phyloP scores from a whole-genome alignment of 352 stramenopile species.

The Nothophytophthora sp. region DNA sequence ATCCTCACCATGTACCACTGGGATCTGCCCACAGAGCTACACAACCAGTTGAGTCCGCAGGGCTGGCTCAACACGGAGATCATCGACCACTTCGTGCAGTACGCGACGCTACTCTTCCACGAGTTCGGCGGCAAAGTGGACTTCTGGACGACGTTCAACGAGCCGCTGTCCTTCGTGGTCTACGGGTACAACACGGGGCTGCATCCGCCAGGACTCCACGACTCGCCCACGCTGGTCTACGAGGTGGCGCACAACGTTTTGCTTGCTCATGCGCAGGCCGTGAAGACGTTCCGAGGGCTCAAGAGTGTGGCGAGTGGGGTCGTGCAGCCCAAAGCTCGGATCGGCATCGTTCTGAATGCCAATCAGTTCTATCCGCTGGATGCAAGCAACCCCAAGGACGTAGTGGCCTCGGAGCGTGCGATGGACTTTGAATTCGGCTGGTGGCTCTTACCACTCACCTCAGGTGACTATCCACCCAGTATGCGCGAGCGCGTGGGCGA shows the following conservation, averaged over 20 bases:
- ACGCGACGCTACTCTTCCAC: conserved; percentile 89
- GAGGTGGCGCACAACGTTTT: conserved; percentile 86
- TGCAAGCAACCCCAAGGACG: conserved; percentile 31
- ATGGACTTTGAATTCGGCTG: conserved; percentile 91
- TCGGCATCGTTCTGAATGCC: conserved; percentile 91
- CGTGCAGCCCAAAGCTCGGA: conserved; percentile 51
- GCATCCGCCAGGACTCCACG: conserved; percentile 31
- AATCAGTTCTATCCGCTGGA: conserved; percentile 80
- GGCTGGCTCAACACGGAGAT: conserved; percentile 25
- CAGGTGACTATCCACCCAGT: conserved; percentile 88
- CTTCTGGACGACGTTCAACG: conserved; percentile 95
- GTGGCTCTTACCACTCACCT: conserved; percentile 87
- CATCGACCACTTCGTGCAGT: conserved; percentile 80
- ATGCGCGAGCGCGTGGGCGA: conserved; percentile 84
- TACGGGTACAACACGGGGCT: conserved; percentile 83
- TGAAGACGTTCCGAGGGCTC: conserved; percentile 81
- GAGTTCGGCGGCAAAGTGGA: conserved; percentile 91
- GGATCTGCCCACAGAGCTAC: conserved; percentile 21
- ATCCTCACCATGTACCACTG: conserved; percentile 24
- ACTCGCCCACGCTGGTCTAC: conserved; percentile 41
- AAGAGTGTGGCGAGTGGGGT: conserved; percentile 36
- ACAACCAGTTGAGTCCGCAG: conserved; percentile 32
- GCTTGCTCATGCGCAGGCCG: conserved; percentile 84
- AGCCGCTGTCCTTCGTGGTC: conserved; percentile 84
- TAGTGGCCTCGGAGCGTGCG: conserved; percentile 64